Base-by-base conservation (phyloP, 345 rosid genomes). In the Eucalyptus erythrocorys region DNA sequence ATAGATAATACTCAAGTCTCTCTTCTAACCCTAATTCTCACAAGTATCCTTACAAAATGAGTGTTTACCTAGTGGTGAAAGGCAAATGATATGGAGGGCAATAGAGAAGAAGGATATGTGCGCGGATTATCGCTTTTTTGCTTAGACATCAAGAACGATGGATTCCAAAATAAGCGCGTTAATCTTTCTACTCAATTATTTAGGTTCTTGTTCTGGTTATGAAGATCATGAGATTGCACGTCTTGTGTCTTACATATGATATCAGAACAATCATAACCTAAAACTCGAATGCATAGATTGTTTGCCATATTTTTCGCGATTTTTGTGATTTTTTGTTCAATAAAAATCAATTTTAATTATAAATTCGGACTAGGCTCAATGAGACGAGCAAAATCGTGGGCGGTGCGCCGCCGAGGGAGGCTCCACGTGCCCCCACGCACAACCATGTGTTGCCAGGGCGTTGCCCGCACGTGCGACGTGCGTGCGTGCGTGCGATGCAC, bases 11-110 rank as follows among this genome's bases (percentile, higher is more conserved):
- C 2, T 50, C 0, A 6, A 17, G 0, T 50, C 1, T 50, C 4
- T 50, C 4, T 2, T 6, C 2, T 50, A 50, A 50, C 4, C 1
- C 0, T 50, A 50, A 50, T 6, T 17, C 0, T 50, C 22, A 50
- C 9, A 50, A 50, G 0, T 50, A 50, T 50, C 1, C 8, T 50
- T 8, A 50, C 53, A 17, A 50, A 50, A 6, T 1, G 4, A 17
- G 53, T 4, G 8, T 6, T 50, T 50, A 50, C 53, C 43, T 17
- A 50, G 0, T 4, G 8, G 22, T 3, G 4, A 50, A 8, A 1
- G 22, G 4, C 9, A 0, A 50, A 2, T 50, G 53, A 50, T 50
- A 17, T 2, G 1, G 0, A 50, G 22, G 0, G 53, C 0, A 6
- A 50, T 1, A 1, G 0, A 17, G 9, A 4, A 17, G 2, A 50